Evolutionary conservation across 2,329 filamentous ascomycete species (phyloP).

Genomic region (Fusarium scirpi): DNA sequence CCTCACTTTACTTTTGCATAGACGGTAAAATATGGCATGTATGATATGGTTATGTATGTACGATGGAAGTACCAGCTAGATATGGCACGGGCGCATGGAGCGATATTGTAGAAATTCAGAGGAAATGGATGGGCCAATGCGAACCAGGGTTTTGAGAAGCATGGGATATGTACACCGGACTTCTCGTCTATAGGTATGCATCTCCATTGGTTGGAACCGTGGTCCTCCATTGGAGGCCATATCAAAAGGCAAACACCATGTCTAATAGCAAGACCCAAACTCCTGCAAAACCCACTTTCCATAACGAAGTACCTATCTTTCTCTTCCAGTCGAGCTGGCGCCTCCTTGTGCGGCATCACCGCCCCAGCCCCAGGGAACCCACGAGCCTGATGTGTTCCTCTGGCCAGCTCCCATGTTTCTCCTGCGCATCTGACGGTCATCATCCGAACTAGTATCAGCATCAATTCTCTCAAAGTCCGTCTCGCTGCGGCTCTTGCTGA

Average conservation of each 20-base stretch:
- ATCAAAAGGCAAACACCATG: slow-evolving; percentile 15
- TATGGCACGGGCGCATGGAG: slow-evolving; percentile 24
- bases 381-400: slow-evolving; percentile 53
- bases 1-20: slow-evolving; percentile 7
- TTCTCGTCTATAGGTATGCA: slow-evolving; percentile 31
- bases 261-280: slow-evolving; percentile 46
- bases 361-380: slow-evolving; percentile 65
- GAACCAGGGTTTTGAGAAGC: slow-evolving; percentile 2
- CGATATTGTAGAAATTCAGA: slow-evolving; percentile 10
- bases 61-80: slow-evolving; percentile 8
- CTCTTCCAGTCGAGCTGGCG: slow-evolving; percentile 54
- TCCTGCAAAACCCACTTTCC: slow-evolving; percentile 44
- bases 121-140: slow-evolving; percentile 7
- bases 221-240: slow-evolving; percentile 21
- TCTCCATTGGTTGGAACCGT: slow-evolving; percentile 14
- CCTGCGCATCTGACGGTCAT: slow-evolving; percentile 56
- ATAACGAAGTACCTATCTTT: slow-evolving; percentile 50
- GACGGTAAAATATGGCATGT: slow-evolving; percentile 13
- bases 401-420: slow-evolving; percentile 46
- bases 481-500: slow-evolving; percentile 87
- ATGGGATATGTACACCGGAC: slow-evolving; percentile 9
- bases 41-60: slow-evolving; percentile 23
- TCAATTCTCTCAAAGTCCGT: slow-evolving; percentile 92
- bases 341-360: slow-evolving; percentile 30
- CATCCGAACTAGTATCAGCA: slow-evolving; percentile 74